These are phyloP conservation scores for Fistulinella cinereoalba DNA, from an alignment of 1,284 basidiomycete genomes.

Conservation along the genomic window DNA sequence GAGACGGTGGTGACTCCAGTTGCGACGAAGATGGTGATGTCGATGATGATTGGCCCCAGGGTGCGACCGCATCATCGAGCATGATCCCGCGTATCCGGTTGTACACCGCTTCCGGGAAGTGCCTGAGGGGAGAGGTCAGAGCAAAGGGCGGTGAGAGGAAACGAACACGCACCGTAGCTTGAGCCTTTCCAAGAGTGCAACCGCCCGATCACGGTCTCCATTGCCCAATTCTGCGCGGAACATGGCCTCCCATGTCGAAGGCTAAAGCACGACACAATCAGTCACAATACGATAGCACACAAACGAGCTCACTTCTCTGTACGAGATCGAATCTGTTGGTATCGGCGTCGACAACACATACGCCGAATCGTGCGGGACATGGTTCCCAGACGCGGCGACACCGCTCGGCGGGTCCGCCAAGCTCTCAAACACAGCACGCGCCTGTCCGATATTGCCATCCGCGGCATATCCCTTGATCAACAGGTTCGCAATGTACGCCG, in stretches of 20 bases:
- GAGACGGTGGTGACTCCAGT: conserved; percentile 8
- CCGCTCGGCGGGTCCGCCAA: conserved; percentile 85
- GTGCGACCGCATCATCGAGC: conserved; percentile 48
- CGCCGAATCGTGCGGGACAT: conserved; percentile 60
- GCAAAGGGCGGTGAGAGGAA: not conserved
- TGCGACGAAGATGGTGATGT: conserved; percentile 11
- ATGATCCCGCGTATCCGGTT: conserved; percentile 65
- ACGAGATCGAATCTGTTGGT: conserved; percentile 60
- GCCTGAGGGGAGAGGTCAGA: conserved; percentile 37
- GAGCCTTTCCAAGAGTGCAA: conserved; percentile 73
- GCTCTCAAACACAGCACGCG: conserved; percentile 81
- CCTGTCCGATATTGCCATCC: conserved; percentile 65
- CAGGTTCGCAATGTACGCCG: conserved; percentile 94
- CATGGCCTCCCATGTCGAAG: conserved; percentile 93
- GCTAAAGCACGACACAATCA: conserved; percentile 40
- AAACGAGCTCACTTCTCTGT: conserved; percentile 74
- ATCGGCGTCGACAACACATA: conserved; percentile 9
- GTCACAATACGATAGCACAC: conserved; percentile 10
- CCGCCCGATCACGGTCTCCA: conserved; percentile 71
- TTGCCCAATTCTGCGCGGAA: conserved; percentile 85
- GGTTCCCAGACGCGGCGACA: conserved; percentile 87
- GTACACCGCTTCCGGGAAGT: conserved; percentile 71
- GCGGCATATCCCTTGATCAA: conserved; percentile 88
- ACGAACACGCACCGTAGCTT: conserved; percentile 58
- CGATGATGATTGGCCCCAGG: conserved; percentile 25